Percentiles rank a stretch among this genome's conserved stretches.
Conservation (phyloP, 2,329 filamentous ascomycete species). For the Sporothrix curviconia region DNA sequence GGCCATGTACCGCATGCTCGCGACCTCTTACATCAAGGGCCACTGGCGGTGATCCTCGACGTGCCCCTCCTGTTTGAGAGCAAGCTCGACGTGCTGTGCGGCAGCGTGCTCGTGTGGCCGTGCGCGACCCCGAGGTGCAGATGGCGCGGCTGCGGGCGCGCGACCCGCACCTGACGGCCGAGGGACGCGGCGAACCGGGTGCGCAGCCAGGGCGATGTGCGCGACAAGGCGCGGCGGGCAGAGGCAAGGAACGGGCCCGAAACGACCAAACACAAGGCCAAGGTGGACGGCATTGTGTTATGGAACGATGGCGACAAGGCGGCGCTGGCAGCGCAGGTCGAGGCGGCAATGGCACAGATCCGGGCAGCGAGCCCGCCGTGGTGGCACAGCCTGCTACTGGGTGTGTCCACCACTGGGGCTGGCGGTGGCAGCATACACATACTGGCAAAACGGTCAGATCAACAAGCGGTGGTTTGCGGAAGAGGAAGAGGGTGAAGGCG, state of each 20-base stretch:
- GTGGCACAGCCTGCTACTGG: constrained; percentile 69
- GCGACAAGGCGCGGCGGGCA: constrained; percentile 72
- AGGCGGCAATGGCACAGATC: constrained; percentile 58
- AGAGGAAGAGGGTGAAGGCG: constrained; percentile 41
- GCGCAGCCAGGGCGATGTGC: constrained; percentile 76
- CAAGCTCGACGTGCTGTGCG: constrained; percentile 77
- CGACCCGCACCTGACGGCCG: constrained; percentile 70
- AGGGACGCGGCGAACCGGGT: constrained; percentile 87
- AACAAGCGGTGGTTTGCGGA: constrained; percentile 64
- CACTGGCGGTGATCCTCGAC: constrained; percentile 85
- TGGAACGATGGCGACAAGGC: constrained; percentile 80
- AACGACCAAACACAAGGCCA: too few relatives aligned
- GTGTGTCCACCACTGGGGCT: constrained; percentile 70
- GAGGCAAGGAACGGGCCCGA: constrained; percentile 54
- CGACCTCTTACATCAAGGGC: constrained; percentile 67
- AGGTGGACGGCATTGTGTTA: constrained; percentile 62
- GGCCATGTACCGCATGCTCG: constrained; percentile 71
- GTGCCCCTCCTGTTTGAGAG: constrained; percentile 89
- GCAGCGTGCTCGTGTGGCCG: constrained; percentile 82
- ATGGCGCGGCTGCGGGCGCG: constrained; percentile 69
- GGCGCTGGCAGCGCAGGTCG: constrained; percentile 62
- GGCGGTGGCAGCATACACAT: constrained; percentile 60
- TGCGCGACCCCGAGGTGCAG: constrained; percentile 72
- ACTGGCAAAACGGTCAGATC: constrained; percentile 64
- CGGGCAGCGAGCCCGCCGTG: constrained; percentile 61